A percentile compares a stretch with the other conserved stretches of the same genome.
Conservation (phyloP, 768 basidiomycete genomes). For the Chalciporus chontae region DNA sequence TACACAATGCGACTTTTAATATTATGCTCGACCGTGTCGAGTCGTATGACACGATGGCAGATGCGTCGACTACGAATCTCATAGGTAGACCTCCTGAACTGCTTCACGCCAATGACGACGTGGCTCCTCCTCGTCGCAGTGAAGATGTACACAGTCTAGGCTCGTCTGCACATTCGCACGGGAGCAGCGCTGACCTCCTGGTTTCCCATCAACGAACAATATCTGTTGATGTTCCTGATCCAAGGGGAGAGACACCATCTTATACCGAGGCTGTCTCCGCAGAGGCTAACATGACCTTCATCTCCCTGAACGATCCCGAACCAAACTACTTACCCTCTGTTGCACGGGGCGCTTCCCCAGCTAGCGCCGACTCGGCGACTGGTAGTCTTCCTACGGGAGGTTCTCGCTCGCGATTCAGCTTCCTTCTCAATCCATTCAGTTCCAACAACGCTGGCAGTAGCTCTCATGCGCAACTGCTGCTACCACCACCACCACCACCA, state of each 20-base stretch:
- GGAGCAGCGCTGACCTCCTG: slow-evolving; percentile 22
- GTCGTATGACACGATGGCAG: slow-evolving; percentile 21
- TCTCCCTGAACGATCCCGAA: slow-evolving; percentile 23
- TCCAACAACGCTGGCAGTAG: slow-evolving; percentile 19
- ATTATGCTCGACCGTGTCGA: slow-evolving; percentile 22
- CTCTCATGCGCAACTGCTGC: slow-evolving; percentile 14
- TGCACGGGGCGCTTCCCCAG: not conserved
- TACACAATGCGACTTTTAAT: slow-evolving; percentile 10
- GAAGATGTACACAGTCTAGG: slow-evolving; percentile 17
- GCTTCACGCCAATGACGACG: not conserved
- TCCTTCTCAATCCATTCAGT: slow-evolving; percentile 42
- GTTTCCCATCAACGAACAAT: slow-evolving; percentile 10
- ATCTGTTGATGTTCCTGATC: slow-evolving; percentile 26
- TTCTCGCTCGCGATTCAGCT: slow-evolving; percentile 46
- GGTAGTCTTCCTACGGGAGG: not conserved
- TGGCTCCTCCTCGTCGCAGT: slow-evolving; percentile 9
- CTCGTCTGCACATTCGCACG: slow-evolving; percentile 15
- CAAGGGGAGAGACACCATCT: slow-evolving; percentile 62
- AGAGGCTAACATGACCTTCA: slow-evolving; percentile 7
- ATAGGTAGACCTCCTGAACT: slow-evolving; percentile 15
- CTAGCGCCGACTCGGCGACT: not conserved
- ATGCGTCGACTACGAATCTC: slow-evolving; percentile 23
- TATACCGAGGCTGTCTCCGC: slow-evolving; percentile 49
- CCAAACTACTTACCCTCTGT: not conserved
- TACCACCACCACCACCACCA: no score